Base-by-base conservation (phyloP, 306 rosid species). In the Glycine soja region DNA sequence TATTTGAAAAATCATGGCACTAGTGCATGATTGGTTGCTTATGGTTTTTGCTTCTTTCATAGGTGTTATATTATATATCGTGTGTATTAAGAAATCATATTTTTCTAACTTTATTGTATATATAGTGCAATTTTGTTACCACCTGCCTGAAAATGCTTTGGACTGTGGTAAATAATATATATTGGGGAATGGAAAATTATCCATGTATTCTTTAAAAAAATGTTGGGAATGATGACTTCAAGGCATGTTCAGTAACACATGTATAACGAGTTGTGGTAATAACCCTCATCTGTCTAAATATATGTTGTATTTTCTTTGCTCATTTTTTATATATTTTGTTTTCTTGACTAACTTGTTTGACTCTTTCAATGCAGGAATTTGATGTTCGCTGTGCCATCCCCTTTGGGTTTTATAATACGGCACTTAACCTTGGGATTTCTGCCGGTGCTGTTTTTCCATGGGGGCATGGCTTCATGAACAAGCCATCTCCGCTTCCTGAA, bases 301-400 rank as follows among this genome's bases (percentile, higher is more conserved):
- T 53, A 13, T 62, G 52, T 69, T 57, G 56, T 63, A 19, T 18
- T 16, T 51, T 54, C 36, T 54, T 76, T 70, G 15, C 11, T 69
- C 10, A 34, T 16, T 32, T 43, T 65, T 3, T 12, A 64, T 64
- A 64, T 6, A 11, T 62, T 34, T n/a, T 24, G 30, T 64, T 64
- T 36, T 62, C 56, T 50, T 78, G 58, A 81, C 45, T 76, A 82
- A 80, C 80, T 73, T 70, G 67, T 66, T 52, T 76, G 77, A 71
- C 75, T 64, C 77, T 59, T 62, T 53, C 76, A 84, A 73, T 78
- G 75, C 81, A 96, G 99, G 99, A 93, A 85, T 88, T 93, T 78
- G 99, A 93, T 89, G 84, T 93, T 85, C 98, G 93, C 19, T 96
- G 57, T 84, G 97, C 93, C 36, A 58, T 93, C 68, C 99, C 99